Evolutionary conservation across 257 asterid species (phyloP), one percentile per base, ranked within the genome.

Genomic region (Capsicum pubescens): DNA sequence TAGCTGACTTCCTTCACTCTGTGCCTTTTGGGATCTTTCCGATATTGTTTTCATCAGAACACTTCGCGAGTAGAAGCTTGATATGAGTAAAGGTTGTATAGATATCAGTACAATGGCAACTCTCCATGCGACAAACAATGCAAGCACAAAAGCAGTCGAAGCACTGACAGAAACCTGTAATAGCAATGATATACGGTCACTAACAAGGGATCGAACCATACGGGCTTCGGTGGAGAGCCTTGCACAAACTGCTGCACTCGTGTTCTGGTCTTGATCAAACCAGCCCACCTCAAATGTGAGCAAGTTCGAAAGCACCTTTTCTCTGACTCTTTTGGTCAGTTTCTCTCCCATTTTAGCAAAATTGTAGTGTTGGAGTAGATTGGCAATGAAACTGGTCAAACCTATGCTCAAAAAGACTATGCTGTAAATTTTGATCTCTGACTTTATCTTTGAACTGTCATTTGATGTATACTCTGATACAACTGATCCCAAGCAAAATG

Each of bases 51-150:
- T 90, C 94, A 94, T 90, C 86, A 94, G 68, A 8, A 87, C 83
- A 56, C 90, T 87, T 66, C 91, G 92, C 0, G 91, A 93, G 64
- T 94, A 93, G 83, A 92, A 91, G 88, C 98, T 87, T 1, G 89
- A 88, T 0, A 94, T 87, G 26, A 89, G 82, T 6, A 94, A 21
- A 12, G 98, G 97, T 36, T 93, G 98, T 16, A 90, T 82, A 1
- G 98, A 88, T 21, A 94, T 93, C 84, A 92, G 89, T 36, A 94
- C 95, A n/a, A 91, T 83, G n/a, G 97, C 88, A 8, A 94, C 91
- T 84, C 92, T 88, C 97, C 97, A 93, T 8, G 98, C 82, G 6
- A 92, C 87, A 7, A 90, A 19, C 9, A 94, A 78, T 70, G 90
- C 98, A 14, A 93, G 83, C 0, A 80, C 58, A 56, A 86, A 94